Evolutionary conservation across 371 early-diverging fungal genomes (phyloP), one percentile per base, ranked within the genome.

Genomic region (Lichtheimia corymbifera): DNA sequence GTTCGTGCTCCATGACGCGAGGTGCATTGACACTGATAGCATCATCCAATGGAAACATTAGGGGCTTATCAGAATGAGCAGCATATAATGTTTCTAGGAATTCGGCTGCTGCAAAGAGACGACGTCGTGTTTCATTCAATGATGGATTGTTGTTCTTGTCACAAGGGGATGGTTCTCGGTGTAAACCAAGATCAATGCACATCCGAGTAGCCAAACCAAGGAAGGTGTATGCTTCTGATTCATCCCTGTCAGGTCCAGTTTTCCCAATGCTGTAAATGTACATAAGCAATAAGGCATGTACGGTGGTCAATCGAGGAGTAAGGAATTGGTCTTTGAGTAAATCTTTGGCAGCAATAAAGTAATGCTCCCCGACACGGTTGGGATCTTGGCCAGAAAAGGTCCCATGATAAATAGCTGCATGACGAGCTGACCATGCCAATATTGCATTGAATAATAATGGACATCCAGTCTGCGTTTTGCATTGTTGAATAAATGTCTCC

Each of bases 251-350:
- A 5, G 60, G 55, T 2, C 73, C 70, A 0, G 67, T 64, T 30
- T 66, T 77, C 6, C 82, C 82, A 60, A 81, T 76, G 14, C 73
- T 70, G 59, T 81, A 81, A 18, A 78, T 76, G 15, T 81, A 81
- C 76, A 81, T 74, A 12, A 81, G 64, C 28, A 81, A 50, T 11
- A 81, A 56, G 7, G 74, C 76, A 45, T 74, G 73, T 63, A 76
- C 74, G 0, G 79, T 81, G 20, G 70, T 72, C 7, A 76, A 47
- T 24, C 62, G 74, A 9, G 78, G 71, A 9, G 53, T 56, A 50
- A 77, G 57, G 51, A 78, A 77, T 2, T 67, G 59, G 4, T 74
- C 74, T 27, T 68, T 70, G 25, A 78, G 54, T 14, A 76, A 54
- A 0, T 40, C 50, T 25, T 76, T 74, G 22, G 82, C 82, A 15